These are phyloP conservation scores for Cornus suecica DNA, from an alignment of 148 eudicot species.

Conservation along the genomic window DNA sequence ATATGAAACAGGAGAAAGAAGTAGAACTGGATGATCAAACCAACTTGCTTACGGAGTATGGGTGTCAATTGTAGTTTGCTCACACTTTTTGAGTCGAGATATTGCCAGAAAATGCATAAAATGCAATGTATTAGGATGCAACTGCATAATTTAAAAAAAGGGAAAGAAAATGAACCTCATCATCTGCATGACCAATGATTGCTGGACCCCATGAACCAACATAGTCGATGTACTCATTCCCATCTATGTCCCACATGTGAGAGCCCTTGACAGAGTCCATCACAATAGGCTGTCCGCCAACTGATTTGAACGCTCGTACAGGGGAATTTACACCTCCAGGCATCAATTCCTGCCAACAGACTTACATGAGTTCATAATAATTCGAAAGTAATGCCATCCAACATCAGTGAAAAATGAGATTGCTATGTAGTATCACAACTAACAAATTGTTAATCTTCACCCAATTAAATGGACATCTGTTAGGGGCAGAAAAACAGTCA, in stretches of 20 bases:
- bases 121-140: neutral
- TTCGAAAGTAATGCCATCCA: neutral
- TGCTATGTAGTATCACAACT: neutral
- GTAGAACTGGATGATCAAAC: neutral
- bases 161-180: constrained; percentile 47
- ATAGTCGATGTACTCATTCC: constrained; percentile 92
- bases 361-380: neutral
- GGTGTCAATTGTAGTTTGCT: neutral
- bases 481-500: neutral
- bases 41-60: neutral
- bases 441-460: neutral
- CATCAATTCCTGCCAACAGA: constrained; percentile 70
- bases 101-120: neutral
- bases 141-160: neutral
- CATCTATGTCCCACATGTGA: constrained; percentile 92
- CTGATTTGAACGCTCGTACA: constrained; percentile 95
- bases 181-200: constrained; percentile 90
- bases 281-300: constrained; percentile 89
- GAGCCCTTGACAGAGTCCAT: constrained; percentile 87
- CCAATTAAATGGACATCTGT: neutral
- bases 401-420: neutral
- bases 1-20: neutral
- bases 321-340: constrained; percentile 97
- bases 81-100: constrained; percentile 2
- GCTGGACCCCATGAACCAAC: constrained; percentile 98